These are phyloP conservation scores for Penicillium riverlandense DNA, from an alignment of 495 filamentous ascomycete genomes.

Conservation along the genomic window DNA sequence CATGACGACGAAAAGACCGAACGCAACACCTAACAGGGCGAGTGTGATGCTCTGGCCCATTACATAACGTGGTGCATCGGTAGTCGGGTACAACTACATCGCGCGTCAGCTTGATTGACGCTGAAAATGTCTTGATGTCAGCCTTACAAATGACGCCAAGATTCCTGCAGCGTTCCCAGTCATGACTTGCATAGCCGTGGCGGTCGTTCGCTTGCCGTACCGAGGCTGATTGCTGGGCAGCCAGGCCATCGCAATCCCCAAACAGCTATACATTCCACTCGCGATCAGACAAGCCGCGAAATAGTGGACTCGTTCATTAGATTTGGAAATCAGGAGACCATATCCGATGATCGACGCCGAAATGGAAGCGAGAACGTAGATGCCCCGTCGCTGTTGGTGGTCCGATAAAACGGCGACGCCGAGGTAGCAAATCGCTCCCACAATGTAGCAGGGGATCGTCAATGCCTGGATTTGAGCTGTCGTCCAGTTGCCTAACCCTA, in stretches of 20 bases:
- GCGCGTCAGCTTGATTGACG: too few relatives aligned
- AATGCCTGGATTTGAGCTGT: constrained; percentile 60
- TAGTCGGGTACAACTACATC: constrained; percentile 32
- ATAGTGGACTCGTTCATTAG: constrained; percentile 57
- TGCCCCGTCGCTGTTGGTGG: constrained; percentile 49
- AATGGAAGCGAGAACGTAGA: constrained; percentile 53
- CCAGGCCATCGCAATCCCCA: constrained; percentile 68
- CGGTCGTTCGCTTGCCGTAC: constrained; percentile 67
- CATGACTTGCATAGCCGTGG: constrained; percentile 59
- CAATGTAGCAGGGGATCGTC: constrained; percentile 70
- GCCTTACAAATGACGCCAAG: constrained; percentile 61
- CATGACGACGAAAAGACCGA: constrained; percentile 42
- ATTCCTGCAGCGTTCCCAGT: constrained; percentile 63
- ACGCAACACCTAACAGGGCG: constrained; percentile 31
- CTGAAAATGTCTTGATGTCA: too few relatives aligned
- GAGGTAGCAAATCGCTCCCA: constrained; percentile 62
- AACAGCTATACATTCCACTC: constrained; percentile 60
- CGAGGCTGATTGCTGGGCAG: constrained; percentile 50
- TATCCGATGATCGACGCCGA: constrained; percentile 60
- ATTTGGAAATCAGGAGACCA: constrained; percentile 53
- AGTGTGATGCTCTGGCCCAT: constrained; percentile 43
- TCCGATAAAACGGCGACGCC: constrained; percentile 55
- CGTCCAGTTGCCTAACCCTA: constrained; percentile 57
- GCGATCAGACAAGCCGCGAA: constrained; percentile 67
- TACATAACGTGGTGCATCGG: constrained; percentile 34